Conservation (phyloP, 1,139 yeast species). For the Suhomyces terraborum region DNA sequence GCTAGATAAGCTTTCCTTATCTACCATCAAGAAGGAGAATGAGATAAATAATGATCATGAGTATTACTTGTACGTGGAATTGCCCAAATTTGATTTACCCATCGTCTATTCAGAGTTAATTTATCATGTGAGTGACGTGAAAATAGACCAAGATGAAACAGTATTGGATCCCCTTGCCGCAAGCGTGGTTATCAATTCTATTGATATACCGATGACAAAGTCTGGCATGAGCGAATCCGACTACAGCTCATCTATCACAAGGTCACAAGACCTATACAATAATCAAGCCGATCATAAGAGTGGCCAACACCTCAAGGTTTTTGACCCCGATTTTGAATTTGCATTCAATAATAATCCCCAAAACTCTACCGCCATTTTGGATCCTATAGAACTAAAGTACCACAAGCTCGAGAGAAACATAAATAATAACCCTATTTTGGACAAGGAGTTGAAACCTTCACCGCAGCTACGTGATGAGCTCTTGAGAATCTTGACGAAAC, state of each 20-base stretch:
- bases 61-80: constrained; percentile 63
- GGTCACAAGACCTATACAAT: constrained; percentile 5
- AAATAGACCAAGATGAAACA: constrained; percentile 13
- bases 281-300: not conserved
- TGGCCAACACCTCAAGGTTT: constrained; percentile 25
- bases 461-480: constrained; percentile 79
- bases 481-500: constrained; percentile 65
- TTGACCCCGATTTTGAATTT: constrained; percentile 44
- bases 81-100: constrained; percentile 78
- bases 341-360: constrained; percentile 10
- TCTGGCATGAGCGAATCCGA: constrained; percentile 5
- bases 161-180: constrained; percentile 17
- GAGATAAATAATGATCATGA: constrained; percentile 23
- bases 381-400: constrained; percentile 87
- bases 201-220: constrained; percentile 33
- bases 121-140: constrained; percentile 19
- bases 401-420: constrained; percentile 77
- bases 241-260: constrained; percentile 1
- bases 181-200: constrained; percentile 36
- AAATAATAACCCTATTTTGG: constrained; percentile 73
- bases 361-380: constrained; percentile 48
- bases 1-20: constrained; percentile 71
- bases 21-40: constrained; percentile 41
- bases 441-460: constrained; percentile 85
- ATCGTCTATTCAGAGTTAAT: constrained; percentile 70